Conservation (phyloP, 2,329 filamentous ascomycete species). For the Incumbomyces delicatus region DNA sequence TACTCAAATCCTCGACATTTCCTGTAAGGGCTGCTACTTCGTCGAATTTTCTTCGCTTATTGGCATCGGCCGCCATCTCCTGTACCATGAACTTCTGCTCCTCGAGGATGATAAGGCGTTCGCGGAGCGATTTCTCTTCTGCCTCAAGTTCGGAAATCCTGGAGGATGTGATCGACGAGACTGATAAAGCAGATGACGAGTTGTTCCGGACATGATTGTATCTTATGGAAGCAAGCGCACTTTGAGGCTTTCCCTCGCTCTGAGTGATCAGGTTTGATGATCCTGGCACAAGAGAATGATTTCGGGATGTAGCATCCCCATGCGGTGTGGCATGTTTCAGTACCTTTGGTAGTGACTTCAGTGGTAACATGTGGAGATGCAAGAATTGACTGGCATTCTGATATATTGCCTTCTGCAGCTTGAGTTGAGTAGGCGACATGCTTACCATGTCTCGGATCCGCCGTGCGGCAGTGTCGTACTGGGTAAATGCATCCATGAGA, state of each 20-base stretch:
- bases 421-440: conserved; percentile 59
- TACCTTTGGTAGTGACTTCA: conserved; percentile 64
- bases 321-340: conserved; percentile 52
- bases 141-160: conserved; percentile 58
- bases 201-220: conserved; percentile 43
- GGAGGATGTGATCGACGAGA: conserved; percentile 38
- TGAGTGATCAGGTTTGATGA: conserved; percentile 14
- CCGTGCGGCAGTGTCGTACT: conserved; percentile 74
- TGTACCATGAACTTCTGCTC: conserved; percentile 85
- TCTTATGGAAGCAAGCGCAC: conserved; percentile 50
- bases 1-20: conserved; percentile 72
- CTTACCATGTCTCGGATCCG: conserved; percentile 71
- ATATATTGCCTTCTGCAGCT: conserved; percentile 72
- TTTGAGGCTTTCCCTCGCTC: conserved; percentile 22
- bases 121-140: conserved; percentile 73
- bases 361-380: conserved; percentile 80
- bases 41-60: conserved; percentile 69
- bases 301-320: conserved; percentile 23
- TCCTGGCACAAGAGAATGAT: conserved; percentile 9
- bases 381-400: conserved; percentile 73
- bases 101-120: conserved; percentile 73
- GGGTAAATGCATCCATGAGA: conserved; percentile 76
- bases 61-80: conserved; percentile 72
- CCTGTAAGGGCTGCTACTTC: conserved; percentile 70
- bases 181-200: conserved; percentile 43